Evolutionary conservation across 768 basidiomycete species (phyloP), one percentile per base, ranked within the genome.

Genomic region (Termitomyces sp.): DNA sequence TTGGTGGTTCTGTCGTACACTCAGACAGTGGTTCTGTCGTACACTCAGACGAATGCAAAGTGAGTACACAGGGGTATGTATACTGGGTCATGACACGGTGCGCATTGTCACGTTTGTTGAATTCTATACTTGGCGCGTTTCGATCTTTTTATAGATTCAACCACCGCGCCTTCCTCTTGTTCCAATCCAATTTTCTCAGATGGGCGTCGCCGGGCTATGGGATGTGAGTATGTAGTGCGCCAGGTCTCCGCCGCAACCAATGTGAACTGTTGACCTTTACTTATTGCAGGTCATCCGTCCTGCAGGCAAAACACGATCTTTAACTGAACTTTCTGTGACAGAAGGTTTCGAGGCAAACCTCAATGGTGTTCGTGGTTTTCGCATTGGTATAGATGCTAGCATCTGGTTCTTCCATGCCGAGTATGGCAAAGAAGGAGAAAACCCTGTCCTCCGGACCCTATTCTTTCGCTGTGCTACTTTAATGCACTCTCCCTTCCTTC

Each of bases 401-500:
- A 89, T 91, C 55, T 90, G 88, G 88, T 88, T 90, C 66, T 89
- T 87, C 59, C 91, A 93, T 60, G 86, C 85, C 4, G 80, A 86
- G 24, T 83, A 88, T 61, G 86, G 88, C 13, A 76, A 72, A 55
- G 87, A 89, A 63, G 93, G 92, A 13, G 90, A 94, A 68, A 94
- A 94, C 58, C 93, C 93, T 8, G 89, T 92, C 55, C 76, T 94
- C 9, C 77, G 92, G 27, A 94, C 90, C 0, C 76, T 71, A 70
- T 92, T 94, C 75, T 95, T 93, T 70, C 88, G 90, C 46, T 92
- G 92, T 69, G 84, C 87, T 39, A 83, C 82, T 24, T 80, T 97
- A 3, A 82, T 91, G 69, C 81, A 79, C 55, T 79, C 85, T 5
- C 92, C 94, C 0, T 85, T 96, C 61, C 79, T 94, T 12, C 92